These are phyloP conservation scores for Coprinopsis marcescibilis DNA, from an alignment of 768 basidiomycete species.

Conservation along the genomic window DNA sequence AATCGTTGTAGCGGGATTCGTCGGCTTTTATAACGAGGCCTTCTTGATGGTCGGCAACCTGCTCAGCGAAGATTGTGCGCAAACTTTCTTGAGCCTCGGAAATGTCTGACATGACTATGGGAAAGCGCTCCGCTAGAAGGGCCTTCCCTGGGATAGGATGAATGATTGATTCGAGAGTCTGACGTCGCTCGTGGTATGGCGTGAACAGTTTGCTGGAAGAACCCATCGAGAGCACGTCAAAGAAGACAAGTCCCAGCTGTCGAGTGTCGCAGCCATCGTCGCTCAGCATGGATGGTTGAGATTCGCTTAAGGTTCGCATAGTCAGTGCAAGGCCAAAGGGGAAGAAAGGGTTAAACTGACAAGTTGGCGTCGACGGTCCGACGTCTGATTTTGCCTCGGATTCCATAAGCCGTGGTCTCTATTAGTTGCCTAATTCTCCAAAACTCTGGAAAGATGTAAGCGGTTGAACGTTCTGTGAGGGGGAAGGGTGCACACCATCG, in stretches of 20 bases:
- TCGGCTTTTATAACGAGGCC: slow-evolving; percentile 77
- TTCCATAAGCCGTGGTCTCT: slow-evolving; percentile 50
- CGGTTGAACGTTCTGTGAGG: background rate
- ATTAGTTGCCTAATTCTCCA: slow-evolving; percentile 66
- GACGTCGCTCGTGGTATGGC: slow-evolving; percentile 57
- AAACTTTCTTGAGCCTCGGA: slow-evolving; percentile 21
- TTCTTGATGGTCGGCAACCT: slow-evolving; percentile 52
- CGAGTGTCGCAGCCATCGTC: slow-evolving; percentile 31
- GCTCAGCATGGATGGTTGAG: slow-evolving; percentile 28
- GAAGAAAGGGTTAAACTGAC: slow-evolving; percentile 12
- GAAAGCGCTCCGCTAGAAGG: slow-evolving; percentile 53
- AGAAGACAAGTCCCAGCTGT: slow-evolving; percentile 80
- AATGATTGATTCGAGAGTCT: slow-evolving; percentile 55
- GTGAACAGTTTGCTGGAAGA: slow-evolving; percentile 46
- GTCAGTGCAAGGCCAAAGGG: background rate
- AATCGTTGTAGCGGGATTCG: slow-evolving; percentile 62
- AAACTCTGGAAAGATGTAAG: slow-evolving; percentile 45
- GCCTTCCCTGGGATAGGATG: slow-evolving; percentile 49
- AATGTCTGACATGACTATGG: slow-evolving; percentile 34
- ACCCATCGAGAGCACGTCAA: slow-evolving; percentile 75
- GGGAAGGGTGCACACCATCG: slow-evolving; percentile 50
- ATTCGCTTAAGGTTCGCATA: slow-evolving; percentile 14
- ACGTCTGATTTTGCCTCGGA: slow-evolving; percentile 26
- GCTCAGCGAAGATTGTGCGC: slow-evolving; percentile 41
- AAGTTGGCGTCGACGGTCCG: slow-evolving; percentile 14